Percentiles rank a stretch among this genome's conserved stretches.
Evolutionary conservation across 495 filamentous ascomycete species (phyloP).

Genomic region (Xylaria longipes): DNA sequence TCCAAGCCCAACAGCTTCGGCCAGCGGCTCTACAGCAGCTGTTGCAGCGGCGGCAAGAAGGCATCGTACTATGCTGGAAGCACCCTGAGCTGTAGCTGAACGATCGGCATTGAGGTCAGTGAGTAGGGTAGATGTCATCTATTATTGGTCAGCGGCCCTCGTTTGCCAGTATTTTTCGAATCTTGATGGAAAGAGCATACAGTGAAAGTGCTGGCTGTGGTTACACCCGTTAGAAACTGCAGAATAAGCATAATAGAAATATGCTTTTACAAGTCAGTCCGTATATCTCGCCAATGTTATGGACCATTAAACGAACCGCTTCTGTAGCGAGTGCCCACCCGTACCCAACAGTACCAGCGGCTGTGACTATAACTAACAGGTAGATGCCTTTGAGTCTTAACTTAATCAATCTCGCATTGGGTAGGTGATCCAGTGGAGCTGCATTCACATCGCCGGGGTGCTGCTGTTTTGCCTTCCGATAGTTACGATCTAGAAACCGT

Average conservation of each 20-base stretch:
- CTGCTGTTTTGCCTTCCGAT: constrained; percentile 42
- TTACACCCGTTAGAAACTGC: constrained; percentile 49
- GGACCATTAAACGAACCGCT: neutral
- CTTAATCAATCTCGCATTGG: constrained; percentile 45
- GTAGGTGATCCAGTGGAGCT: constrained; percentile 48
- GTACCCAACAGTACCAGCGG: constrained; percentile 45
- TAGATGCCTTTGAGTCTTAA: constrained; percentile 50
- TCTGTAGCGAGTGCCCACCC: constrained; percentile 49
- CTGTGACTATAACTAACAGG: constrained; percentile 40
- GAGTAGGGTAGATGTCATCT: constrained; percentile 32
- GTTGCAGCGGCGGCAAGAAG: constrained; percentile 22
- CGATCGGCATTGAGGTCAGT: constrained; percentile 38
- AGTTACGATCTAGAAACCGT: constrained; percentile 47
- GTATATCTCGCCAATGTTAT: neutral
- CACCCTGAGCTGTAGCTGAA: constrained; percentile 26
- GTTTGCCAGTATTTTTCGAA: too few relatives aligned
- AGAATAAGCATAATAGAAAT: constrained; percentile 48
- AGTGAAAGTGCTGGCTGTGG: constrained; percentile 48
- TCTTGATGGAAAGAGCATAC: too few relatives aligned
- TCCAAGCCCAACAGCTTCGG: constrained; percentile 22
- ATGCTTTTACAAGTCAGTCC: constrained; percentile 32
- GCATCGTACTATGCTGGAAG: constrained; percentile 28
- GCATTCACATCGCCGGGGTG: constrained; percentile 45
- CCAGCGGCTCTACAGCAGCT: constrained; percentile 26
- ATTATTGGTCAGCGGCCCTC: neutral